These are phyloP conservation scores for Paraphaeosphaeria minitans DNA, from an alignment of 2,329 filamentous ascomycete species.

Conservation along the genomic window DNA sequence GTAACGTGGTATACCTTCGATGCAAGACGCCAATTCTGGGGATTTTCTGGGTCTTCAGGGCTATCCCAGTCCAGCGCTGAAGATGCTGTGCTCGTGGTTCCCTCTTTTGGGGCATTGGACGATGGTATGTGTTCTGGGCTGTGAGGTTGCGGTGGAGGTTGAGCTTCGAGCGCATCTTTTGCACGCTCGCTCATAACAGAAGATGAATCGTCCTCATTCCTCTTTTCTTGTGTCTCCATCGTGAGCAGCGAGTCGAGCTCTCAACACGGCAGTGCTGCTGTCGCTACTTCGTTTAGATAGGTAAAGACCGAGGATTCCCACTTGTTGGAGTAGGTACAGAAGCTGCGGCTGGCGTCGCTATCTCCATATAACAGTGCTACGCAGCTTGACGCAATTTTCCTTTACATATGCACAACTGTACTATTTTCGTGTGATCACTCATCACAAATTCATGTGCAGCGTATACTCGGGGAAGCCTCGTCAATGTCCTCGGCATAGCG, in stretches of 20 bases:
- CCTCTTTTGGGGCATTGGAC: background rate
- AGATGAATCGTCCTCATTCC: background rate
- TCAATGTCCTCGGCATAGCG: slow-evolving; percentile 1
- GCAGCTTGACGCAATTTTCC: background rate
- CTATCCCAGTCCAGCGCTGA: background rate
- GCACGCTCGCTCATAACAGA: background rate
- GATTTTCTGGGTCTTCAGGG: slow-evolving; percentile 41
- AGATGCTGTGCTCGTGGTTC: background rate
- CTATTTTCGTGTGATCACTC: slow-evolving; percentile 2
- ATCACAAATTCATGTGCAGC: background rate
- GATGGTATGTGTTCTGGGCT: background rate
- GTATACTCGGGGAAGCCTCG: background rate
- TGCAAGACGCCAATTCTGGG: slow-evolving; percentile 40
- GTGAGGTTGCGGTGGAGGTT: background rate
- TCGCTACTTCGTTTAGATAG: background rate
- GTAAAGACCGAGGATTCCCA: background rate
- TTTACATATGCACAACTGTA: background rate
- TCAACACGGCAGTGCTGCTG: background rate
- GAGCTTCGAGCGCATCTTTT: background rate
- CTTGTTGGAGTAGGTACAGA: background rate
- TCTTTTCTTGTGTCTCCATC: background rate
- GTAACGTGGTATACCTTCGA: slow-evolving; percentile 38
- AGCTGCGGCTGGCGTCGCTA: background rate
- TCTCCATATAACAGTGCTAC: background rate
- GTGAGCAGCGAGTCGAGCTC: background rate